Base-by-base conservation (phyloP, 164 flowering plant genomes). In the Macadamia integrifolia region DNA sequence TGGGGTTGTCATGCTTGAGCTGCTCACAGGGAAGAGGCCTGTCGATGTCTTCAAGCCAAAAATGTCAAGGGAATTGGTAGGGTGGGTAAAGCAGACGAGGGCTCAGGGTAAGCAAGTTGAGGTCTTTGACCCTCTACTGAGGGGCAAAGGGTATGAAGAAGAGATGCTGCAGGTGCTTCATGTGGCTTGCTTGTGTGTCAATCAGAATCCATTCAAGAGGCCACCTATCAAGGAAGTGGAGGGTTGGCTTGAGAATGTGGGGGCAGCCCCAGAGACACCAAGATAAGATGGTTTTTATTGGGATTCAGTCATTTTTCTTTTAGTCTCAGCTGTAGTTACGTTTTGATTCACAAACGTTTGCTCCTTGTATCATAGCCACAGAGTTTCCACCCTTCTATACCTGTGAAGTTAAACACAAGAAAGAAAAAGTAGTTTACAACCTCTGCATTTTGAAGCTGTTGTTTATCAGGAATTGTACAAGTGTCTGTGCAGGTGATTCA, bases 1-100 rank as follows among this genome's bases (percentile, higher is more conserved):
- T 60, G 90, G 90, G 46, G 88, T 86, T 28, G 88, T 84, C 44
- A 75, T 87, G 81, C 87, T 87, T 40, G 91, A 87, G 66, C 76
- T 87, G 43, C 83, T 87, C 42, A 80, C 87, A 1, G 87, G 91
- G 32, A 83, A 77, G 67, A 83, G 91, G 59, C 90, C 90, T 8
- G 78, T 83, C 23, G 88, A 85, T 64, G 66, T 83, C 14, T 76
- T 60, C 73, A 82, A 68, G 78, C 84, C 91, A 56, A 85, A 75
- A 66, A 62, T 68, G 72, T 80, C 83, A 11, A 81, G 88, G 67
- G 90, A 86, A 62, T 62, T 87, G 74, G 87, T 87, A 56, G 79
- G 58, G 1, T 85, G 91, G 91, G 87, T 85, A 61, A 82, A 80
- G 32, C 81, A 83, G 67, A 71, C 83, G 84, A 83, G 81, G 48